Conservation (phyloP, 2,329 filamentous ascomycete species). For the Monosporascus sp. region DNA sequence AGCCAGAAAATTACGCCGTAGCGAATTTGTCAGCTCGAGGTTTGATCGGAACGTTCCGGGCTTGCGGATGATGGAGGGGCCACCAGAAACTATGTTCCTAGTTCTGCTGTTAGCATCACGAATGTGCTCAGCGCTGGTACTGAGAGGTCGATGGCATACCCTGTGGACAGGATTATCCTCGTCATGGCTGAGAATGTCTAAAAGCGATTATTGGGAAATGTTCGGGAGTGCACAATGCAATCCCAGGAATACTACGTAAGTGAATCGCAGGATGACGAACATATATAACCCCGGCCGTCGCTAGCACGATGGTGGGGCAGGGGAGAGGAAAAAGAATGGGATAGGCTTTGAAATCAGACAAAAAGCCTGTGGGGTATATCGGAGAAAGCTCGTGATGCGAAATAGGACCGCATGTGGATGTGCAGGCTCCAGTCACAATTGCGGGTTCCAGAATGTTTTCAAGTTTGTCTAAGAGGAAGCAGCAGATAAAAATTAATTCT, state of each 20-base stretch:
- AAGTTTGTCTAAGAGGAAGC: background rate
- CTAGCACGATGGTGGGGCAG: background rate
- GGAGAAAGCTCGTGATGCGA: background rate
- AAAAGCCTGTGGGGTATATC: background rate
- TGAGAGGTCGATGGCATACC: slow-evolving; percentile 49
- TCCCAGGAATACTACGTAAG: no score
- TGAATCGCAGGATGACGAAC: background rate
- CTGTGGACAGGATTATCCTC: slow-evolving; percentile 80
- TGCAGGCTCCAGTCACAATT: background rate
- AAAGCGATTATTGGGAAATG: no score
- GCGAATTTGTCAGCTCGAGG: slow-evolving; percentile 82
- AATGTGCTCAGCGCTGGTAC: background rate
- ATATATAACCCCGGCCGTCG: background rate
- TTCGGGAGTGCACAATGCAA: no score
- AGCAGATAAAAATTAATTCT: no score
- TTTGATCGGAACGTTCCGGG: slow-evolving; percentile 79
- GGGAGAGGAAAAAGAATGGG: background rate
- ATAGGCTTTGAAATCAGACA: background rate
- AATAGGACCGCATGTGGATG: background rate
- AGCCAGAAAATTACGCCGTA: slow-evolving; percentile 75
- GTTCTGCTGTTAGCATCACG: slow-evolving; percentile 4
- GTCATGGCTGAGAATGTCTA: slow-evolving; percentile 43
- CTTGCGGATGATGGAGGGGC: slow-evolving; percentile 78
- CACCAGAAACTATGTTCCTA: slow-evolving; percentile 79
- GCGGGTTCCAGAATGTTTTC: background rate